Base-by-base conservation (phyloP, 345 rosid genomes). In the Odontarrhena argentea region DNA sequence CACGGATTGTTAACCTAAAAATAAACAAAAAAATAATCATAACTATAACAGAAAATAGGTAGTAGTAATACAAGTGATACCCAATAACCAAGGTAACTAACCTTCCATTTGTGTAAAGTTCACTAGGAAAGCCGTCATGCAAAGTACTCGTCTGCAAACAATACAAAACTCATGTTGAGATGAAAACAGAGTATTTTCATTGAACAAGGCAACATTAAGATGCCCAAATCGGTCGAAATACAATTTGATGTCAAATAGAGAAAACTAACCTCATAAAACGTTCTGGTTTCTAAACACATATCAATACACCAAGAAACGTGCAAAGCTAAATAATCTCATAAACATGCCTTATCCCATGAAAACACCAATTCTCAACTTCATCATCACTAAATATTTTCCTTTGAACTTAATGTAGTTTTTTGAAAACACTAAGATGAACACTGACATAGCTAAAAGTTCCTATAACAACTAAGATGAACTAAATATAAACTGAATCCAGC, bases 1-100 rank as follows among this genome's bases (percentile, higher is more conserved):
- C 14, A 50, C 49, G 36, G 45, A 50, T 37, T 28, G 26, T 63
- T 24, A 63, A 36, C 51, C 52, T 43, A 26, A 9, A 28, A 60
- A 9, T 18, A 7, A 8, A 13, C 4, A 41, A 41, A 26, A 24
- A 12, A 8, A 0, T 47, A 25, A 25, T 12, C 58, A 51, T 26
- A 51, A 2, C 13, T 3, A 8, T 34, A 1, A 54, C n/a, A 25
- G 9, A 36, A 13, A 55, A 14, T 55, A 26, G 7, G 26, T 55
- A 28, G 32, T 2, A 2, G 32, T 28, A 47, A 8, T 13, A 6
- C 8, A 11, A 13, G 9, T 34, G 60, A 55, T 2, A 28, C 3
- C 13, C 25, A 36, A 26, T 34, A 34, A 25, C 18, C 60, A 55
- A 7, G 11, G 42, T 10, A 36, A 34, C 60, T 55, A 55, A 55